phyloP scores from a whole-genome alignment of 257 asterid species.

The Solanum paucissectum region DNA sequence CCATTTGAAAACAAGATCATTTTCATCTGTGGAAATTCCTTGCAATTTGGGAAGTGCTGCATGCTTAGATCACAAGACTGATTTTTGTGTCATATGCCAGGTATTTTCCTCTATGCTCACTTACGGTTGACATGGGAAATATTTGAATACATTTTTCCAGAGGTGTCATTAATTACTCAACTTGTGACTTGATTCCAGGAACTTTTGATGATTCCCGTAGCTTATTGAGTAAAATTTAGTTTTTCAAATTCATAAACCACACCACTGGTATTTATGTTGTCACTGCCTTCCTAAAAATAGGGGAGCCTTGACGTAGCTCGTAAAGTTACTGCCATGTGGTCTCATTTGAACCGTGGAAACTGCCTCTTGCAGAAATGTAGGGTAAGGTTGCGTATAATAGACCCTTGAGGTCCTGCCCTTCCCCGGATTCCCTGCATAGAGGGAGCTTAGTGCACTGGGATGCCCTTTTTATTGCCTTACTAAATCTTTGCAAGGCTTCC shows the following conservation, averaged over 20 bases:
- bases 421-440: neutral
- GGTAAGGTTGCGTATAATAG: neutral
- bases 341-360: neutral
- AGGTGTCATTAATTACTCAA: neutral
- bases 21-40: conserved; percentile 21
- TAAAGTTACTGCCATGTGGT: neutral
- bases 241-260: neutral
- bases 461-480: neutral
- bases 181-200: neutral
- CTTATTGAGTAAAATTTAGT: neutral
- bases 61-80: conserved; percentile 25
- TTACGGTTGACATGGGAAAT: neutral
- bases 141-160: neutral
- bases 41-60: conserved; percentile 26
- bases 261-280: neutral
- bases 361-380: neutral
- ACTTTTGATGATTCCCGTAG: neutral
- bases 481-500: neutral
- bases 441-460: neutral
- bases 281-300: neutral
- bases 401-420: neutral
- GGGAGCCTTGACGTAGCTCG: neutral
- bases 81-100: conserved; percentile 81
- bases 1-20: conserved; percentile 45
- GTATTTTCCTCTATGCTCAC: conserved; percentile 17